These are phyloP conservation scores for Aspergillus sclerotiicarbonarius DNA, from an alignment of 495 filamentous ascomycete species.

Conservation along the genomic window DNA sequence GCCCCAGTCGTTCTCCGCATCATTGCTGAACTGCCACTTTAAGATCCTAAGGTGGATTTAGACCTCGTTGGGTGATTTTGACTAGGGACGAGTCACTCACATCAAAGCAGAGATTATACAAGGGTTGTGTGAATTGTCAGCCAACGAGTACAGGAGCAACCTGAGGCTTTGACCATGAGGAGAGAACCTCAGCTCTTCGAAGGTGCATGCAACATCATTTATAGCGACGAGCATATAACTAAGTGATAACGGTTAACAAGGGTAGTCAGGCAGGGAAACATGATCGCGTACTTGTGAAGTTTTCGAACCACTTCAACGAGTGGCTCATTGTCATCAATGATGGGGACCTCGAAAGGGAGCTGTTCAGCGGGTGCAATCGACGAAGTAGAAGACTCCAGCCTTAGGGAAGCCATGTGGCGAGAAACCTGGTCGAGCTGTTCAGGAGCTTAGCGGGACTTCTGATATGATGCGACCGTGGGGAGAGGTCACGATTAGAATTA, in stretches of 20 bases:
- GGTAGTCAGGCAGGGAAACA: not conserved
- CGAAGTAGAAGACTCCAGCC: constrained; percentile 14
- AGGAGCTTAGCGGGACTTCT: not conserved
- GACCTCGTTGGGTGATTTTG: not conserved
- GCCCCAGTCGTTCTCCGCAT: constrained; percentile 63
- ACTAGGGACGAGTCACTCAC: constrained; percentile 44
- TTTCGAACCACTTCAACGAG: constrained; percentile 68
- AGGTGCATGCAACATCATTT: constrained; percentile 63
- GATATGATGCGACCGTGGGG: not conserved
- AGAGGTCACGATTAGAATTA: not conserved
- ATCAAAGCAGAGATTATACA: constrained; percentile 76
- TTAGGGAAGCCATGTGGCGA: constrained; percentile 5
- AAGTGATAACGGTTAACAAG: constrained; percentile 13
- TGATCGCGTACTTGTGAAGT: constrained; percentile 54
- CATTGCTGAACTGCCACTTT: constrained; percentile 70
- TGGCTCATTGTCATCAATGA: constrained; percentile 61
- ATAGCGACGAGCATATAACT: constrained; percentile 68
- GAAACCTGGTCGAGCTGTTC: not conserved
- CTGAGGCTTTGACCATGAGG: constrained; percentile 62
- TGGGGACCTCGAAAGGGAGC: constrained; percentile 48
- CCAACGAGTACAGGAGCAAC: constrained; percentile 63
- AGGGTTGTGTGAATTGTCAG: constrained; percentile 63
- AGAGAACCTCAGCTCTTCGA: constrained; percentile 74
- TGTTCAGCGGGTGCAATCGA: constrained; percentile 17
- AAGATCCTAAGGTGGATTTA: constrained; percentile 54